A percentile compares a stretch with the other conserved stretches of the same genome.
Conservation (phyloP, 116 monocot genomes). For the Dioscorea cayenensis region DNA sequence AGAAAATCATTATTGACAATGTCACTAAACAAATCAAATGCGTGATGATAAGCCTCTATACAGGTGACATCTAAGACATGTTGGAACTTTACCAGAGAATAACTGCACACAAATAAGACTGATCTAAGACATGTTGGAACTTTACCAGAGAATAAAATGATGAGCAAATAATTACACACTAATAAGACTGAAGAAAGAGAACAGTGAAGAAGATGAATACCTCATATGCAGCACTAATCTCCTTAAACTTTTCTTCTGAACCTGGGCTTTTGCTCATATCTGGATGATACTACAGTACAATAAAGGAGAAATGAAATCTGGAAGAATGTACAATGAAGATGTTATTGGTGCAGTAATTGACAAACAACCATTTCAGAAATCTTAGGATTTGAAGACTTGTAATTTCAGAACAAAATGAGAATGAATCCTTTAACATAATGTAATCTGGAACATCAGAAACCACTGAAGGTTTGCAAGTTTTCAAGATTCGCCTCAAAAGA, state of each 20-base stretch:
- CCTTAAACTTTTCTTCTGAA: conserved; percentile 95
- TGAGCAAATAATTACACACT: too few species aligned
- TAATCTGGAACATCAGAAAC: too few species aligned
- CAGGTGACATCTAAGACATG: not conserved
- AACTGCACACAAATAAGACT: not conserved
- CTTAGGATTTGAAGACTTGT: too few species aligned
- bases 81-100: not conserved
- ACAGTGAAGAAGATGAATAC: conserved; percentile 27
- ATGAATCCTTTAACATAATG: too few species aligned
- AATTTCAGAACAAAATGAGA: too few species aligned
- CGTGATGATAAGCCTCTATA: not conserved
- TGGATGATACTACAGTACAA: conserved; percentile 85
- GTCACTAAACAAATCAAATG: not conserved
- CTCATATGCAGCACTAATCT: conserved; percentile 99
- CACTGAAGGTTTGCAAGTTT: too few species aligned
- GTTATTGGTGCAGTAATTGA: too few species aligned
- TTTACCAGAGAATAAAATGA: not conserved
- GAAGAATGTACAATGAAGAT: too few species aligned
- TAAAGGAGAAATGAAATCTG: conserved; percentile 6
- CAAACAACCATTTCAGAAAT: too few species aligned
- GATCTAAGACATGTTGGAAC: not conserved
- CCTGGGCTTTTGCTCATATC: conserved; percentile 91
- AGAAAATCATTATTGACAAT: not conserved
- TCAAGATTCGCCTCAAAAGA: too few species aligned
- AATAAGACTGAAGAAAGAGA: not conserved